phyloP scores from a whole-genome alignment of 176 grass and related monocot species.

The Avena sativa region DNA sequence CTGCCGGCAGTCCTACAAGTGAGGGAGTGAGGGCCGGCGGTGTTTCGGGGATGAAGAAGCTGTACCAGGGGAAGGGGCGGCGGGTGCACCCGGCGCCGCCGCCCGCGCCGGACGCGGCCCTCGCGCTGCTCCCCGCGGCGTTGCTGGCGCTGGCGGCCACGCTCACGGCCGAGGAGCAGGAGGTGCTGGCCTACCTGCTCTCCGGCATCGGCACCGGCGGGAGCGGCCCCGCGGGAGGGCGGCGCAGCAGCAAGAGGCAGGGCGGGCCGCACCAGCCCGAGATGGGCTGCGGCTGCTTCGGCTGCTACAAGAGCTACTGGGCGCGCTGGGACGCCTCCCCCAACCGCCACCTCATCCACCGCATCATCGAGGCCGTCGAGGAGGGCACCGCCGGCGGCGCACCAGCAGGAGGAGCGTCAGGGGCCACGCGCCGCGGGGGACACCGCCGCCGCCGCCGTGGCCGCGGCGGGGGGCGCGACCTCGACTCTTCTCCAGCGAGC shows the following conservation, averaged over 20 bases:
- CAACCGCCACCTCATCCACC: constrained; percentile 88
- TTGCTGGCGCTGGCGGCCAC: constrained; percentile 59
- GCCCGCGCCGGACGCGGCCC: not conserved
- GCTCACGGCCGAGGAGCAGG: constrained; percentile 73
- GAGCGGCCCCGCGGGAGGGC: not conserved
- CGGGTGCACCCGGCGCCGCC: constrained; percentile 71
- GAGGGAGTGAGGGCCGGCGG: not conserved
- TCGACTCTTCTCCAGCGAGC: not conserved
- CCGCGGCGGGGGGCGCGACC: not conserved
- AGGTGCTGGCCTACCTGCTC: constrained; percentile 85
- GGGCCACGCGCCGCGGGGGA: constrained; percentile 8
- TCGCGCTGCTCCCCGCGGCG: constrained; percentile 58
- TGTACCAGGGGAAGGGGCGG: constrained; percentile 71
- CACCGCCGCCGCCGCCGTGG: constrained; percentile 23
- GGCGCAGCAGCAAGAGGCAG: constrained; percentile 36
- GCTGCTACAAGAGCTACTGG: constrained; percentile 99
- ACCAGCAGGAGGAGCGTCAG: not conserved
- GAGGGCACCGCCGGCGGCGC: constrained; percentile 27
- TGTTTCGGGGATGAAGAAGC: constrained; percentile 60
- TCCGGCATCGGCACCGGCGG: constrained; percentile 39
- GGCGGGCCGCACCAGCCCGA: constrained; percentile 61
- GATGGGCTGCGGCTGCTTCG: constrained; percentile 91
- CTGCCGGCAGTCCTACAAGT: not conserved
- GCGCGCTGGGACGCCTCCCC: constrained; percentile 92
- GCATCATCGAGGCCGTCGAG: constrained; percentile 94